Evolutionary conservation across 2,329 filamentous ascomycete genomes (phyloP), one percentile per base, ranked within the genome.

Genomic region (Onygena corvina): DNA sequence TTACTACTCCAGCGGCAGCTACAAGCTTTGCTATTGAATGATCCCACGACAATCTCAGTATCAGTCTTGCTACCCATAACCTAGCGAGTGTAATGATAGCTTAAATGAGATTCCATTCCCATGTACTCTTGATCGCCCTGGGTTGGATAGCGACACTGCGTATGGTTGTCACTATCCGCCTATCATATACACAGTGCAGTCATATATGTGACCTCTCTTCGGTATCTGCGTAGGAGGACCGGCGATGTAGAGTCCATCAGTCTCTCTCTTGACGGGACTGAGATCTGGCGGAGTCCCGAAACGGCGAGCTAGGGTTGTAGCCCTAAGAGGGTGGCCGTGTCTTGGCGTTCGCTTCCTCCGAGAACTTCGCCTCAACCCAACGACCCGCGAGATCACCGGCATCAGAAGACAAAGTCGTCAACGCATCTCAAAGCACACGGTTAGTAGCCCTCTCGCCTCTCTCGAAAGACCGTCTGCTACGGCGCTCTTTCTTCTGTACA

Each of bases 371-470:
- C 38, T n/a, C 6, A 14, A 23, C 21, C 38, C 38, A 27, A 42
- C 38, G 38, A 42, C 38, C 38, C 21, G 38, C 38, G 38, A 42
- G 38, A 40, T 21, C 38, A 42, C 16, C 38, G 38, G 21, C 38
- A 42, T 42, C 38, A 27, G 27, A 42, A 42, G 38, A 42, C 21
- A 21, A 42, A 42, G 38, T 42, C 38, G 38, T 42, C 38, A 42
- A 42, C 38, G 38, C 38, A 42, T 42, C 38, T n/a, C 21, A 42
- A 42, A 42, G 23, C 38, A 42, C 38, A 42, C 38, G 38, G 38
- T 42, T 42, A 42, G 38, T 42, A 29, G 16, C 38, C 16, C 20
- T 16, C 7, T 42, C 4, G 4, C 38, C n/a, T 7, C 21, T 20
- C 38, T 42, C 23, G 11, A 27, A n/a, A 16, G 4, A 20, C n/a